Base-by-base conservation (phyloP, 345 rosid genomes). In the Dipteronia dyeriana region DNA sequence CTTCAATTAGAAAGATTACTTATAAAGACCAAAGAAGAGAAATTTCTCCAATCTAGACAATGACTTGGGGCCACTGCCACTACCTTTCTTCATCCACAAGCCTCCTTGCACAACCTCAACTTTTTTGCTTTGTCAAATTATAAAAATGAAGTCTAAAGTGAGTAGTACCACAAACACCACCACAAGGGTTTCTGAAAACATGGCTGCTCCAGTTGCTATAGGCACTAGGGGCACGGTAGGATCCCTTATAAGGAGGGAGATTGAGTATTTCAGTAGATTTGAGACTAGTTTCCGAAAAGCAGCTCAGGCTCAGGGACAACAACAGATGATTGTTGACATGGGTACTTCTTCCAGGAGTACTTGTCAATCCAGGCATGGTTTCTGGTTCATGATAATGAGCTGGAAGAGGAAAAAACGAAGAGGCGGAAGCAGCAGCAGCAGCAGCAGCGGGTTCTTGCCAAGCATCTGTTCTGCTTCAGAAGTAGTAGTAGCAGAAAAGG, bases 151-250 rank as follows among this genome's bases (percentile, higher is more conserved):
- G 29, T 76, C 76, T 66, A 85, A 82, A 82, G 45, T 60, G 43
- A 72, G 57, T 41, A 9, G 45, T 49, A 75, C 51, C 29, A 70
- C 53, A 83, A 34, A 34, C 5, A 34, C 4, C 38, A 67, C 63
- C 78, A n/a, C 82, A 75, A 74, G 23, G 0, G 39, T 61, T 66
- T 79, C 74, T 9, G 75, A 74, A 29, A 84, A 79, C 70, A 87
- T 91, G 89, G 75, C 78, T 53, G 72, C 91, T 83, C 97, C 85
- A 19, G 85, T 91, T 25, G 90, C 94, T 9, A 84, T 92, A 43
- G 98, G 98, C 66, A 91, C 96, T 9, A 79, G 87, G 80, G 98
- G 98, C 56, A 94, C 94, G 0, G 86, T 94, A 4, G 98, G 96
- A 80, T 89, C 96, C 10, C 91, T 92, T 49, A 84, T 92, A 3